A percentile compares a stretch with the other conserved stretches of the same genome.
phyloP scores from a whole-genome alignment of 345 rosid species.

The Citrus cavaleriei region DNA sequence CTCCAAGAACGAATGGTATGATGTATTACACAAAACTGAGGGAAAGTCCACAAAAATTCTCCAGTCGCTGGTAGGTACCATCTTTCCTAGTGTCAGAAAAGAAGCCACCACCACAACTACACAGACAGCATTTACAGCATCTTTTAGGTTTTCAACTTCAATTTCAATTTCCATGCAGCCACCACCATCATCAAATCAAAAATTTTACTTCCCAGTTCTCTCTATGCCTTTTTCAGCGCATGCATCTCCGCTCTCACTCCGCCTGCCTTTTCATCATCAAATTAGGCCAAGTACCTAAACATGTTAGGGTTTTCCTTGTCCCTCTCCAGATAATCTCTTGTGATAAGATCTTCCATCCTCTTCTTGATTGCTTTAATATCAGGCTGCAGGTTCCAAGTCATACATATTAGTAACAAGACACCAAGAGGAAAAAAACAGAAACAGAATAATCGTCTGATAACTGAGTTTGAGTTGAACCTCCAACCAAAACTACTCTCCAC shows the following conservation, averaged over 20 bases:
- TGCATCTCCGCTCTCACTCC: not conserved
- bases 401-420: not conserved
- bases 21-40: conserved; percentile 11
- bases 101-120: not conserved
- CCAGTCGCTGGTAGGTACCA: not conserved
- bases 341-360: conserved; percentile 86
- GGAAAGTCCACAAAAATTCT: conserved; percentile 7
- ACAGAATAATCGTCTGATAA: not conserved
- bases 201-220: not conserved
- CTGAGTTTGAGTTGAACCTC: no score
- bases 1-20: not conserved
- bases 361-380: conserved; percentile 95
- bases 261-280: no score
- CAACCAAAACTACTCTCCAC: not conserved
- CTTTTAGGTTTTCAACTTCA: not conserved
- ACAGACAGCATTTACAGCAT: conserved; percentile 15
- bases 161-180: not conserved
- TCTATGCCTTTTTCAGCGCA: not conserved
- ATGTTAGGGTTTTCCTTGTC: conserved; percentile 70
- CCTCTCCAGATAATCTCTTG: conserved; percentile 87
- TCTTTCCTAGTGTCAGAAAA: not conserved
- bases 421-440: not conserved
- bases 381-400: conserved; percentile 52
- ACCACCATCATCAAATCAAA: not conserved
- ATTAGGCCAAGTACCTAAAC: conserved; percentile 75